These are phyloP conservation scores for Rhododendron mucronatum DNA, from an alignment of 148 eudicot species.

Conservation along the genomic window DNA sequence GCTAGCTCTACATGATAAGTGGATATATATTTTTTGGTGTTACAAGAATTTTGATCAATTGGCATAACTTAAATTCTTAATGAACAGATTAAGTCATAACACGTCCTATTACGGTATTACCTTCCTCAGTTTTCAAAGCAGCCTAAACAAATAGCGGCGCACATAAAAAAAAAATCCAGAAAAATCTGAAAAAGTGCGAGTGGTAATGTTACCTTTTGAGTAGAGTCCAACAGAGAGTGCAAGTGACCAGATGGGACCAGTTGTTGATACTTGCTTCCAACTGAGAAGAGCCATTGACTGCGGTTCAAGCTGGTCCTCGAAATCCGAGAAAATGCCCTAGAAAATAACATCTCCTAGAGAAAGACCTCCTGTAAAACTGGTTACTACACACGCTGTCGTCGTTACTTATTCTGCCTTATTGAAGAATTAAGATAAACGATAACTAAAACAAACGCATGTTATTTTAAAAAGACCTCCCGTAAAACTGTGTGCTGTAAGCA, in stretches of 20 bases:
- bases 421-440: background rate
- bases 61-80: background rate
- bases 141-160: background rate
- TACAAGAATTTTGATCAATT: background rate
- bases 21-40: background rate
- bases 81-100: background rate
- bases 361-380: background rate
- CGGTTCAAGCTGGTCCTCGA: slow-evolving; percentile 7
- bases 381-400: background rate
- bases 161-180: background rate
- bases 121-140: background rate
- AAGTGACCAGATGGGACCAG: background rate
- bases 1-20: background rate
- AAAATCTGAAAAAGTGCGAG: background rate
- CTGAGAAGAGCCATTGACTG: background rate
- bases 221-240: background rate
- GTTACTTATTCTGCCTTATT: background rate
- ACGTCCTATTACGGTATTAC: background rate
- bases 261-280: background rate
- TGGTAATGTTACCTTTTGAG: background rate
- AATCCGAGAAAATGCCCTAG: slow-evolving; percentile 6
- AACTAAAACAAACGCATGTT: background rate
- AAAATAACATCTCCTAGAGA: slow-evolving; percentile 8
- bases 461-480: background rate
- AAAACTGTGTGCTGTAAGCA: background rate